Conservation (phyloP, 1,284 basidiomycete species). For the Rhodotorula glutinis region DNA sequence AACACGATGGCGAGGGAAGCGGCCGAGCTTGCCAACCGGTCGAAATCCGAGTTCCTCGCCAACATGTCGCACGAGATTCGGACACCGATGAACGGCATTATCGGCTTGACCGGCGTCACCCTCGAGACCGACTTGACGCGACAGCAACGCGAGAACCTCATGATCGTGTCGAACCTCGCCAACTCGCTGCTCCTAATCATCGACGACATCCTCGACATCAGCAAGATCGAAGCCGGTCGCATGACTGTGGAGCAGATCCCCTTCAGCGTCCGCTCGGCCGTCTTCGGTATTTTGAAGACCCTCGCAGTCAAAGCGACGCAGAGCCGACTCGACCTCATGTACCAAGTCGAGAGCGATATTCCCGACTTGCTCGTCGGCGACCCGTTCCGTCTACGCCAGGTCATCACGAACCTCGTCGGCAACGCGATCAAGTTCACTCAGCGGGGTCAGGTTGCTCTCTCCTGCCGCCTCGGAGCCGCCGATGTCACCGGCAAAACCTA, state of each 20-base stretch:
- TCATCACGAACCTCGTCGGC: conserved; percentile 91
- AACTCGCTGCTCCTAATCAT: conserved; percentile 93
- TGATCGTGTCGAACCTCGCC: conserved; percentile 93
- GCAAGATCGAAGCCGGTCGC: conserved; percentile 95
- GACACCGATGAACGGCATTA: conserved; percentile 97
- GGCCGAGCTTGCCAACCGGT: conserved; percentile 85
- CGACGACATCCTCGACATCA: conserved; percentile 96
- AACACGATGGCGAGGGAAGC: conserved; percentile 97
- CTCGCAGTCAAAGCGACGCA: conserved; percentile 96
- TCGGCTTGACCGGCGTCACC: conserved; percentile 98
- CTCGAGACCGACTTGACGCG: conserved; percentile 86
- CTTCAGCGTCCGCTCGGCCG: conserved; percentile 93
- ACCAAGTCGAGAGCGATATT: conserved; percentile 92
- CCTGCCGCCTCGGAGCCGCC: conserved; percentile 65
- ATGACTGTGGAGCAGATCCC: conserved; percentile 99
- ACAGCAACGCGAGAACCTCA: conserved; percentile 87
- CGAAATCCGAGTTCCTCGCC: conserved; percentile 96
- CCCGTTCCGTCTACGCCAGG: conserved; percentile 81
- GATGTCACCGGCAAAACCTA: conserved; percentile 71
- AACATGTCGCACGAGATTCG: conserved; percentile 97
- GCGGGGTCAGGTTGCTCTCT: conserved; percentile 88
- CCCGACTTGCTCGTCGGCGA: conserved; percentile 97
- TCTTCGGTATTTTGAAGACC: conserved; percentile 97
- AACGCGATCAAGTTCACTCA: conserved; percentile 94
- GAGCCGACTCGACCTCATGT: conserved; percentile 94